phyloP scores from a whole-genome alignment of 164 flowering plant species.

The Litsea cubeba region DNA sequence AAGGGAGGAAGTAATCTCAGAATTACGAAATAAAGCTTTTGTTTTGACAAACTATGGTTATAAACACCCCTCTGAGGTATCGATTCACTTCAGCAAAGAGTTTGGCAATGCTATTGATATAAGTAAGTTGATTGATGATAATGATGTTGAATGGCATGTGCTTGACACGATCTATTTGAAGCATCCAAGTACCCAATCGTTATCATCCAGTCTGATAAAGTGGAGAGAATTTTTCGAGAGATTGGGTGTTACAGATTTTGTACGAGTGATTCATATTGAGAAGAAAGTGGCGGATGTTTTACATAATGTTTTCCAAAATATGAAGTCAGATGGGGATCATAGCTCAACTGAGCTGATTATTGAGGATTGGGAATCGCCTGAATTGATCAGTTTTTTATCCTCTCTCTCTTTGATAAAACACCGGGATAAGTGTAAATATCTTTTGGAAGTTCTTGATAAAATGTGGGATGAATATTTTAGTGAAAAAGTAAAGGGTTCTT shows the following conservation, averaged over 20 bases:
- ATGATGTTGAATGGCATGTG: slow-evolving; percentile 63
- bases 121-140: slow-evolving; percentile 35
- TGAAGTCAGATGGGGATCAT: slow-evolving; percentile 21
- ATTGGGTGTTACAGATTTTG: slow-evolving; percentile 84
- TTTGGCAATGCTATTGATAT: slow-evolving; percentile 62
- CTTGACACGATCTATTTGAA: slow-evolving; percentile 59
- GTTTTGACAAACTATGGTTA: slow-evolving; percentile 71
- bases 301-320: slow-evolving; percentile 15
- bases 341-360: slow-evolving; percentile 28
- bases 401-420: slow-evolving; percentile 35
- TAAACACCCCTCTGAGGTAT: slow-evolving; percentile 45
- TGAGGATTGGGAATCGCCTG: slow-evolving; percentile 86
- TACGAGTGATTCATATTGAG: slow-evolving; percentile 50
- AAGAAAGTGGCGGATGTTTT: slow-evolving; percentile 39
- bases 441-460: slow-evolving; percentile 68
- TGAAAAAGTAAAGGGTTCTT: slow-evolving; percentile 45
- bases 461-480: slow-evolving; percentile 71
- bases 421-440: slow-evolving; percentile 43
- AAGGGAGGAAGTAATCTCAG: slow-evolving; percentile 48
- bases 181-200: slow-evolving; percentile 38
- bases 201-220: slow-evolving; percentile 35
- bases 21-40: slow-evolving; percentile 52
- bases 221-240: slow-evolving; percentile 78
- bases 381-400: slow-evolving; percentile 49
- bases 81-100: slow-evolving; percentile 72